Evolutionary conservation across 148 eudicot genomes (phyloP), one percentile per base, ranked within the genome.

Genomic region (Fagopyrum esculentum): DNA sequence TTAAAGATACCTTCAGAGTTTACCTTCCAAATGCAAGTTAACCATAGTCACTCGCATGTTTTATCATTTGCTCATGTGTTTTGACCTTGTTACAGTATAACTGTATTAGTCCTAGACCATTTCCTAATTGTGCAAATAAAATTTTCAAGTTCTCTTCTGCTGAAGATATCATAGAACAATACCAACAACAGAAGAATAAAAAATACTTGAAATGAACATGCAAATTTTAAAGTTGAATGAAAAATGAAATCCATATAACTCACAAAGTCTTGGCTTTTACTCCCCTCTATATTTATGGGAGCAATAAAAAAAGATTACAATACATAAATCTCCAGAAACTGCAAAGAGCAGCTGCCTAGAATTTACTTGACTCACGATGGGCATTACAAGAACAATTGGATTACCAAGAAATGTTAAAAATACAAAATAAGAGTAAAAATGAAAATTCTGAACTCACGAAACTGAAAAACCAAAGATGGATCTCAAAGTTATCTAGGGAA

Each of bases 1-100:
- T 76, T 81, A 94, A 76, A 82, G 91, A 89, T 77, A 80, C 83
- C 61, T 71, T 92, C 59, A 85, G 97, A 85, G 74, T 94, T 77
- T 94, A 86, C 73, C 98, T 95, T 79, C 98, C 98, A 9, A 73
- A 89, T 69, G 71, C 93, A 63, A 77, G 66, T 47, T 82, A 76
- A 82, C 61, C 44, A 71, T 74, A 83, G 90, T 80, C 5, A 61
- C 2, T 35, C 40, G 40, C 40, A 35, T 35, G 40, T 35, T 35
- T 35, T 35, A 35, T 35, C 40, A 35, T 35, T 2, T 35, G 40
- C 40, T 35, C 40, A 35, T 35, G 40, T 35, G 40, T 35, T 35
- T 35, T 35, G 3, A 35, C 40, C 3, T 35, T 35, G 40, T 35
- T 35, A 35, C 40, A 35, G 40, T 35, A 35, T 2, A 35, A 35